A percentile compares a stretch with the other conserved stretches of the same genome.
Conservation (phyloP, 306 rosid species). For the Lathyrus tuberosus region DNA sequence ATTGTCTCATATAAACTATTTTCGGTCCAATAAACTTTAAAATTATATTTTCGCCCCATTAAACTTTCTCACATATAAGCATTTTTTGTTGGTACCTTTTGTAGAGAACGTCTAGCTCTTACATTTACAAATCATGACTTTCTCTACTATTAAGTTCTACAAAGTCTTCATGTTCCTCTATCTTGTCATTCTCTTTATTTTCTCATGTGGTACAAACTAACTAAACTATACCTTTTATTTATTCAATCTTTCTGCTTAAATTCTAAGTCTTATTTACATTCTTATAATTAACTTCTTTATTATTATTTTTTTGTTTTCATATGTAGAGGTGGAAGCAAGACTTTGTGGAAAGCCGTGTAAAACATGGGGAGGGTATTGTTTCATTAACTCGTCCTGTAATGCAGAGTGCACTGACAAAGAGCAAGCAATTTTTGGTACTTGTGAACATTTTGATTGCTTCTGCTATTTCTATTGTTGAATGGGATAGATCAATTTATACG, state of each 20-base stretch:
- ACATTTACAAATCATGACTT: not conserved
- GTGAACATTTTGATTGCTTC: not conserved
- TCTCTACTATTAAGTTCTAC: not conserved
- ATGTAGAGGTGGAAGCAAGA: not conserved
- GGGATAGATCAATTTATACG: too few species aligned
- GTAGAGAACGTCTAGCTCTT: not conserved
- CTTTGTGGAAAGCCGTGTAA: not conserved
- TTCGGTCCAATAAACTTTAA: too few species aligned
- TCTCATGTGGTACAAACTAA: not conserved
- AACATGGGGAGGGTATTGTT: slow-evolving; percentile 1
- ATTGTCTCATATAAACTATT: not conserved
- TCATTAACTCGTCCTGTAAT: not conserved
- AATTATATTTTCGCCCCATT: too few species aligned
- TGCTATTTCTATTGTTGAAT: not conserved
- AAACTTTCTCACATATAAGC: not conserved
- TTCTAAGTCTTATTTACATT: not conserved
- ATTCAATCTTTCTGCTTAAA: not conserved
- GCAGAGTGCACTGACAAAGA: not conserved
- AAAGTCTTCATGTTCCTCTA: not conserved
- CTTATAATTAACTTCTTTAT: not conserved
- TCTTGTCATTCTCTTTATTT: not conserved
- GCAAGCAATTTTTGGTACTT: not conserved
- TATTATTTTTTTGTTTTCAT: not conserved
- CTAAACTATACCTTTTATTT: not conserved
- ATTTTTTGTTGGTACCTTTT: not conserved